Base-by-base conservation (phyloP, 495 filamentous ascomycete genomes). In the Ramalina intermedia region DNA sequence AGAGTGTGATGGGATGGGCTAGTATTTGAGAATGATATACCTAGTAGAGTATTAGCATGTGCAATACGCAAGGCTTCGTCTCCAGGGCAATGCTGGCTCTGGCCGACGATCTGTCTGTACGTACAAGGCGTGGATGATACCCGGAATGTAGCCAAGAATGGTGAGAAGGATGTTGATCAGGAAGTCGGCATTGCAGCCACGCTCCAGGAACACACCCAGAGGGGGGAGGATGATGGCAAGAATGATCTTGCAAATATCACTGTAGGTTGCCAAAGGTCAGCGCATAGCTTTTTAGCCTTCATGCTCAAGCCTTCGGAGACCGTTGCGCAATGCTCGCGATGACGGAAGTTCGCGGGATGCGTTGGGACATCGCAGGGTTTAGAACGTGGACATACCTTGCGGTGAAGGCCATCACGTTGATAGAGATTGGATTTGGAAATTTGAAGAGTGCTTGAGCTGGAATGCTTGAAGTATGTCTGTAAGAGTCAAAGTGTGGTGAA, bases 171-270 rank as follows among this genome's bases (percentile, higher is more conserved):
- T 79, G 72, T 91, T 94, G 75, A 94, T 87, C 57, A 84, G 67
- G 54, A 94, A 70, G 59, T 93, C 85, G 59, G 78, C 75, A 63
- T 78, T 76, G 69, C 84, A 88, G 61, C 88, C 88, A 37, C 81
- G 79, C 73, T 91, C 84, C 50, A 94, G 77, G 75, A 94, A 93
- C 62, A 94, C 89, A 65, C 87, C 86, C 33, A 94, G 72, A 54
- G 89, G 89, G 37, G 89, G 89, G 44, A 93, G 72, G 70, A 93
- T 67, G 69, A 93, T 71, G 69, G 86, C 83, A 62, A 89, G 71
- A 68, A 91, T 79, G 74, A 93, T 87, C 73, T 93, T 90, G 82
- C 80, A 81, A 73, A 90, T 85, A 63, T 93, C 86, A 66, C 85
- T 89, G 57, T 37, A 37, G 29, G 23, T 7, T 41, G 2, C n/a